Conservation (phyloP, 192 early-diverging fungal species). For the Mortierella claussenii region DNA sequence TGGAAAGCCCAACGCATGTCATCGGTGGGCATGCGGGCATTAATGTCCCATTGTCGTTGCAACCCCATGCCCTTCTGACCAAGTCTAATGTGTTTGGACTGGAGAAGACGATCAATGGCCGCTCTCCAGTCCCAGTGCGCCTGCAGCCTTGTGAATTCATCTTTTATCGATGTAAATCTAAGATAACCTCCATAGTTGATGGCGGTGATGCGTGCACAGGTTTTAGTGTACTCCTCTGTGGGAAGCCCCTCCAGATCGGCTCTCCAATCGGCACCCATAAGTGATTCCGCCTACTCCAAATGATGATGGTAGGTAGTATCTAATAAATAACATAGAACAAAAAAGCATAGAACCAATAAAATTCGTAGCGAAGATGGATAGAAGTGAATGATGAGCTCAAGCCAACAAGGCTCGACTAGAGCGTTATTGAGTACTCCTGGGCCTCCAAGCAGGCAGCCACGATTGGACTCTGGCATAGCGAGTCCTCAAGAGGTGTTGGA, state of each 20-base stretch:
- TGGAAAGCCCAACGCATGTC: conserved; percentile 28
- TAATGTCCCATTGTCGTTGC: conserved; percentile 24
- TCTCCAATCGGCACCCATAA: conserved; percentile 17
- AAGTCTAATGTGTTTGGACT: conserved; percentile 19
- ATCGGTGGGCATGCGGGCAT: conserved; percentile 15
- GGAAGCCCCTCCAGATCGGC: conserved; percentile 14
- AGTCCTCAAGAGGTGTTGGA: conserved; percentile 30
- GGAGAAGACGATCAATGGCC: conserved; percentile 35
- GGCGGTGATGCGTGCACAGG: conserved; percentile 3
- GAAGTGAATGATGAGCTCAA: conserved; percentile 29
- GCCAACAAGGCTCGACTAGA: conserved; percentile 33
- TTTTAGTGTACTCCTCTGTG: conserved; percentile 17
- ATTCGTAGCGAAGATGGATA: background rate
- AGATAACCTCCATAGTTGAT: conserved; percentile 25
- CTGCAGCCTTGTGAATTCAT: conserved; percentile 20
- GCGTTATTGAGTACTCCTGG: conserved; percentile 31
- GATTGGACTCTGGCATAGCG: conserved; percentile 20
- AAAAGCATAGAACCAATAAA: too few species aligned
- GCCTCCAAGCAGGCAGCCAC: conserved; percentile 23
- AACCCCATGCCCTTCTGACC: conserved; percentile 20
- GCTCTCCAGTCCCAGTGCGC: conserved; percentile 29
- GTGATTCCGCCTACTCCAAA: too few species aligned
- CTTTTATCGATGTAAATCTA: conserved; percentile 18
- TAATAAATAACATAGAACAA: too few species aligned
- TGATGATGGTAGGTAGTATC: too few species aligned